These are phyloP conservation scores for Dactylellina parvicollis DNA, from an alignment of 2,329 filamentous ascomycete species.

Conservation along the genomic window DNA sequence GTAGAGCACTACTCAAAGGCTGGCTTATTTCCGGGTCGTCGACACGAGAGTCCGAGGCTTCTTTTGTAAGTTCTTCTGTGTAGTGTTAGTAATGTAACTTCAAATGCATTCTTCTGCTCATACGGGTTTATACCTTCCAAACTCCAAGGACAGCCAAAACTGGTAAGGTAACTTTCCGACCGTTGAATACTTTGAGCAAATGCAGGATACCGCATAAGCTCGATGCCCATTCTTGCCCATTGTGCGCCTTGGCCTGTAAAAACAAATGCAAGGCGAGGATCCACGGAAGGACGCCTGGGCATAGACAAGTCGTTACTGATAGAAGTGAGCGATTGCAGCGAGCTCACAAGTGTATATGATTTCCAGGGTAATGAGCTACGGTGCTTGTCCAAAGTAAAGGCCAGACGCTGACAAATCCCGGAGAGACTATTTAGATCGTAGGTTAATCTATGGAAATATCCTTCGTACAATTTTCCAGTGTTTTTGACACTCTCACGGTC, in stretches of 20 bases:
- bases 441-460: not conserved
- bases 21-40: slow-evolving; percentile 64
- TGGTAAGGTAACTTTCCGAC: slow-evolving; percentile 9
- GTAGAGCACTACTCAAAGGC: slow-evolving; percentile 67
- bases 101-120: not conserved
- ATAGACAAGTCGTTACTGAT: not conserved
- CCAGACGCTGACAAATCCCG: not conserved
- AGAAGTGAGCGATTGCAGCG: not conserved
- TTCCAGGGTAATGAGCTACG: slow-evolving; percentile 4
- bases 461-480: not conserved
- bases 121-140: slow-evolving; percentile 26
- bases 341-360: slow-evolving; percentile 17
- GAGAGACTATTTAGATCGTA: not conserved
- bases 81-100: not conserved
- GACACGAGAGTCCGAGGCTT: not conserved
- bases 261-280: slow-evolving; percentile 50
- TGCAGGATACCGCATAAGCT: slow-evolving; percentile 54
- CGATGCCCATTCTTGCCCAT: slow-evolving; percentile 63
- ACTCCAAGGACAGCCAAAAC: slow-evolving; percentile 22
- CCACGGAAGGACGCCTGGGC: slow-evolving; percentile 3
- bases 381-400: not conserved
- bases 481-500: slow-evolving; percentile 15
- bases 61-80: slow-evolving; percentile 9
- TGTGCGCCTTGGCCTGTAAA: slow-evolving; percentile 66
- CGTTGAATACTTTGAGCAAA: slow-evolving; percentile 15